Evolutionary conservation across 2,329 filamentous ascomycete genomes (phyloP), one percentile per base, ranked within the genome.

Genomic region (Neopestalotiopsis sp.): DNA sequence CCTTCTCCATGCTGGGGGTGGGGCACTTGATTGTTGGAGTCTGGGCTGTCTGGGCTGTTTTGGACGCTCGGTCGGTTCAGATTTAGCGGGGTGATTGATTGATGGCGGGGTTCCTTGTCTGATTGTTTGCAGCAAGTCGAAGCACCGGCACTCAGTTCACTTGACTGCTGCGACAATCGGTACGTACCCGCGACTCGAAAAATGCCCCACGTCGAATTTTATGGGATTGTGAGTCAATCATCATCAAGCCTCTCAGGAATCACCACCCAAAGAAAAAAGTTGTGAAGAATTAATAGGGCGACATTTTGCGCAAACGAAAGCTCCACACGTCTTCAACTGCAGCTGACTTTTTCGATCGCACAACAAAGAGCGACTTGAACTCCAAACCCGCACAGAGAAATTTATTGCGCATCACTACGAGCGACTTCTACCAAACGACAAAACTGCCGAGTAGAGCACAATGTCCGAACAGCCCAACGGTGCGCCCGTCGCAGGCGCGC

Each of bases 121-220:
- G 13, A 32, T 34, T 34, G 28, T 24, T 63, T 38, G 40, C 38
- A 20, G 38, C n/a, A 34, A 40, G 40, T 30, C 13, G 34, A 61
- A 61, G 32, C 28, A 14, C 28, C 57, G 4, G 57, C 24, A 28
- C 24, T 28, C 24, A 28, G 4, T 28, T 28, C 24, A 28, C 24
- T 28, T 28, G 24, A 28, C 24, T 28, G 24, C 24, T 24, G 57
- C 17, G 5, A 28, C n/a, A 28, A 38, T 53, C 12, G 14, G 62
- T 65, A 65, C 62, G 45, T 65, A 53, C 62, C 63, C 13, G 7
- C 20, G 49, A 58, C 64, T 66, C 32, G 45, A 58, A 58, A 56
- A 49, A 45, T 65, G 64, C 64, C 64, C 64, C 64, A 66, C 64
- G 45, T 66, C 14, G 64, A 66, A 66, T 57, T 66, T 66, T 66